These are phyloP conservation scores for Coniochaeta hoffmannii DNA, from an alignment of 2,329 filamentous ascomycete species.

Conservation along the genomic window DNA sequence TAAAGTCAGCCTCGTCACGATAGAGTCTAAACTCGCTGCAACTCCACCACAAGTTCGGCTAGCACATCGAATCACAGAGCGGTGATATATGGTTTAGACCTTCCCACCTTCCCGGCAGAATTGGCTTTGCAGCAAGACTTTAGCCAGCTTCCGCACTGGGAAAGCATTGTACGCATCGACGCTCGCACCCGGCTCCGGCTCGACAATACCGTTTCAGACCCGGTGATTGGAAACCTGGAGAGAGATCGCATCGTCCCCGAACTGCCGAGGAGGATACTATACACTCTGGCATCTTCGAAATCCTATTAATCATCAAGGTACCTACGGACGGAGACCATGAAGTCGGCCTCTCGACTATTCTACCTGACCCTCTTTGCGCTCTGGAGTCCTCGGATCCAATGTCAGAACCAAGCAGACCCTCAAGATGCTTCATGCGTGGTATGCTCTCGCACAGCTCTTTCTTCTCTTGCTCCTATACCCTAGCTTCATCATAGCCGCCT, in stretches of 20 bases:
- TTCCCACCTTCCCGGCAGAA: constrained; percentile 1
- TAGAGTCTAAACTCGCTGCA: not conserved
- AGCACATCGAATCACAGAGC: not conserved
- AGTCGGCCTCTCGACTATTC: constrained; percentile 44
- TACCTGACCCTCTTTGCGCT: constrained; percentile 50
- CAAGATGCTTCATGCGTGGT: constrained; percentile 48
- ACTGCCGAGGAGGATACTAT: not conserved
- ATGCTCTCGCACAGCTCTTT: constrained; percentile 24
- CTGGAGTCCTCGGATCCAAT: constrained; percentile 40
- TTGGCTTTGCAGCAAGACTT: not conserved
- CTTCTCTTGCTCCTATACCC: constrained; percentile 11
- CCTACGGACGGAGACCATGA: constrained; percentile 30
- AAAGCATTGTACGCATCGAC: not conserved
- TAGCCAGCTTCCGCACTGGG: not conserved
- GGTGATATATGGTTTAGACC: not conserved
- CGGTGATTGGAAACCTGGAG: constrained; percentile 6
- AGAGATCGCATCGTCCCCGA: not conserved
- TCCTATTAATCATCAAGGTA: constrained; percentile 2
- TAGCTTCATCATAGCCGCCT: constrained; percentile 10
- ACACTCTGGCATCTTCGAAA: not conserved
- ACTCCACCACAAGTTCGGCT: not conserved
- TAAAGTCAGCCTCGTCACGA: not conserved
- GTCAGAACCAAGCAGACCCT: constrained; percentile 27
- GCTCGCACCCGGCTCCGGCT: not conserved
- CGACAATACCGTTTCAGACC: constrained; percentile 7